Conservation (phyloP, 2,329 filamentous ascomycete genomes). For the Apiospora phragmitis region DNA sequence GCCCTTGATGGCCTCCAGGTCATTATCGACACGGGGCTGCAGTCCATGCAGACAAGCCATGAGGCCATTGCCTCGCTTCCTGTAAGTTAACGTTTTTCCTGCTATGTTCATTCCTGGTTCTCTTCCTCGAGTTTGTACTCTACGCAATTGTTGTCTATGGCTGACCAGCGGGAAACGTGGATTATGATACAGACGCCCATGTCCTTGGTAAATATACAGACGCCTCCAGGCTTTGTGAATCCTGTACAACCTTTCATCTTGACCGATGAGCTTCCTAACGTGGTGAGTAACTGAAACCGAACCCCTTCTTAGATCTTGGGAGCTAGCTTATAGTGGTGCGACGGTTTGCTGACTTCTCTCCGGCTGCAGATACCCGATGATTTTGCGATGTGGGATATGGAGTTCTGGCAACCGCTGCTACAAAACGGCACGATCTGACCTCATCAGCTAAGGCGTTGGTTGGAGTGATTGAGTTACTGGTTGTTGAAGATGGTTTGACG, state of each 20-base stretch:
- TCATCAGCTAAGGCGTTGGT: background rate
- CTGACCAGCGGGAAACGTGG: background rate
- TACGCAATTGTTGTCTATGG: background rate
- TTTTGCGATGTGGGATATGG: constrained; percentile 30
- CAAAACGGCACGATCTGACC: constrained; percentile 11
- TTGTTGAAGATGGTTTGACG: background rate
- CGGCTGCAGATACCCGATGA: constrained; percentile 26
- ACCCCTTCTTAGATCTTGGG: background rate
- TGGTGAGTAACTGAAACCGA: constrained; percentile 20
- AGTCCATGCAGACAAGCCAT: constrained; percentile 43
- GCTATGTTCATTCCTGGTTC: background rate
- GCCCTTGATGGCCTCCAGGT: constrained; percentile 41
- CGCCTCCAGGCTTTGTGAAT: constrained; percentile 22
- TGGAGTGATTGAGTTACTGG: background rate
- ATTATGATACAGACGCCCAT: constrained; percentile 8
- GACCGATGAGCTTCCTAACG: constrained; percentile 24
- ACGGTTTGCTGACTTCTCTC: background rate
- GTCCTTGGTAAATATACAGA: constrained; percentile 23
- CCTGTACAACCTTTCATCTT: constrained; percentile 26
- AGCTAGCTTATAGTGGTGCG: background rate
- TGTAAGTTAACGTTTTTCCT: constrained; percentile 21
- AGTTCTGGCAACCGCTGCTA: constrained; percentile 31
- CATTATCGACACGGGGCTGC: constrained; percentile 46
- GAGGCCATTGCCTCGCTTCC: constrained; percentile 36
- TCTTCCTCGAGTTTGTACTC: background rate